Evolutionary conservation across 208 protist genomes (phyloP).

Genomic region (Acanthamoeba healyi): DNA sequence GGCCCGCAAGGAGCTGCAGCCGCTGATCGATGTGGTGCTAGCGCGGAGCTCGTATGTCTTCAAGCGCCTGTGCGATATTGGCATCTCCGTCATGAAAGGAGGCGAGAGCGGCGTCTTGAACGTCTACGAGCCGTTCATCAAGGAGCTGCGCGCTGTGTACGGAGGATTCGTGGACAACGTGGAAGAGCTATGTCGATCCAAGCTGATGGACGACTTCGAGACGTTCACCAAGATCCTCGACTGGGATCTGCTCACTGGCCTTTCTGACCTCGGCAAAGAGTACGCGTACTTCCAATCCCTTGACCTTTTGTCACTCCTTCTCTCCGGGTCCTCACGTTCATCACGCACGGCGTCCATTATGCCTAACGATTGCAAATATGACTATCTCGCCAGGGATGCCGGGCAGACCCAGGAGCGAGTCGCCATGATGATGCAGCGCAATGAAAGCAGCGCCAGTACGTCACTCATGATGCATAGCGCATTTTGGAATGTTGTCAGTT

Average conservation of each 20-base stretch:
- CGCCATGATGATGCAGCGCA: conserved; percentile 79
- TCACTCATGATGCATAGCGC: background rate
- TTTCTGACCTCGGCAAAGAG: conserved; percentile 72
- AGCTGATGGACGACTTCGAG: conserved; percentile 86
- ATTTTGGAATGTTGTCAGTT: background rate
- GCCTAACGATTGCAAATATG: conserved; percentile 50
- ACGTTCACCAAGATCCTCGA: conserved; percentile 88
- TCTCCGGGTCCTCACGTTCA: background rate
- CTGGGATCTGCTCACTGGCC: conserved; percentile 84
- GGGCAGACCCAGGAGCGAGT: conserved; percentile 83
- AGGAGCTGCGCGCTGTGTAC: conserved; percentile 76
- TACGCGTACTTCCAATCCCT: background rate
- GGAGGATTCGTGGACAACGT: conserved; percentile 80
- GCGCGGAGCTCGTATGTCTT: conserved; percentile 81
- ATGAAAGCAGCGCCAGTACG: background rate
- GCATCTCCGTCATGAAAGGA: conserved; percentile 60
- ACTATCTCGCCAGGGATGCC: conserved; percentile 75
- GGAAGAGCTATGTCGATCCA: conserved; percentile 71
- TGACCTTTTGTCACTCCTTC: background rate
- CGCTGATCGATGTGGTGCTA: conserved; percentile 84
- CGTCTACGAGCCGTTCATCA: conserved; percentile 81
- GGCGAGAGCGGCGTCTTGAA: conserved; percentile 63
- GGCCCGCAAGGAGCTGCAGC: conserved; percentile 72
- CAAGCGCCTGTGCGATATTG: conserved; percentile 83
- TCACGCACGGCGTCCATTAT: no score